Conservation (phyloP, 1,284 basidiomycete species). For the Austroboletus novae-zelandiae region DNA sequence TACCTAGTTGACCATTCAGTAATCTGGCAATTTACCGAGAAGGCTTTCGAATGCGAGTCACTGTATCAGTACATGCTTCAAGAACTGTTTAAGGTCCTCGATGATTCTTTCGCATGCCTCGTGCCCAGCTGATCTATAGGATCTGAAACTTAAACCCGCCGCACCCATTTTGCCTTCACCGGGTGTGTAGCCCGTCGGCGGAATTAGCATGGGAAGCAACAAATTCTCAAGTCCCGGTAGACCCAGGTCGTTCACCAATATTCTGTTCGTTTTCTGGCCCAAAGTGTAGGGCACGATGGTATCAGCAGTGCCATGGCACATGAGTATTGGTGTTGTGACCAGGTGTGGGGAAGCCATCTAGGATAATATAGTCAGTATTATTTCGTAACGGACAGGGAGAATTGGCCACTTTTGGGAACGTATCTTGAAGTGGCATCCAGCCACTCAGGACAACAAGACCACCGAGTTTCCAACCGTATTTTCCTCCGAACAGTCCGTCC, state of each 20-base stretch:
- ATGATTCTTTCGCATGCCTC: conserved; percentile 60
- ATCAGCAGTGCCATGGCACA: conserved; percentile 84
- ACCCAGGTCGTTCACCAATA: conserved; percentile 50
- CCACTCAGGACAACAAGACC: conserved; percentile 75
- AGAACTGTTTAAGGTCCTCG: conserved; percentile 58
- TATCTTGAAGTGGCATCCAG: conserved; percentile 62
- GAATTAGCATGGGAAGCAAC: conserved; percentile 24
- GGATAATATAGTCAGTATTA: conserved; percentile 7
- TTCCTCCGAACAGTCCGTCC: conserved; percentile 30
- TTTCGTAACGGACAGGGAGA: neutral
- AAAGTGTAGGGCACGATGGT: conserved; percentile 60
- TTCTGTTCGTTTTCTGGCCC: conserved; percentile 51
- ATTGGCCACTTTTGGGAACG: conserved; percentile 27
- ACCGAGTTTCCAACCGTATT: conserved; percentile 53
- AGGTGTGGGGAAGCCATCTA: conserved; percentile 60
- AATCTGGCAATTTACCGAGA: neutral
- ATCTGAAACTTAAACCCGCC: conserved; percentile 56
- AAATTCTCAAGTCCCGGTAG: conserved; percentile 37
- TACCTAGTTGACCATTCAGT: no score
- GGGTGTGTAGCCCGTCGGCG: conserved; percentile 21
- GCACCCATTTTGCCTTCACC: conserved; percentile 27
- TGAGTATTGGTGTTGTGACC: conserved; percentile 74
- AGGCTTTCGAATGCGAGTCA: neutral
- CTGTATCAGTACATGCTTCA: conserved; percentile 50
- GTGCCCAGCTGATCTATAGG: conserved; percentile 63